Percentiles rank a stretch among this genome's conserved stretches.
These are phyloP conservation scores for Sclerotinia sclerotiorum DNA, from an alignment of 2,329 filamentous ascomycete genomes.

Conservation along the genomic window DNA sequence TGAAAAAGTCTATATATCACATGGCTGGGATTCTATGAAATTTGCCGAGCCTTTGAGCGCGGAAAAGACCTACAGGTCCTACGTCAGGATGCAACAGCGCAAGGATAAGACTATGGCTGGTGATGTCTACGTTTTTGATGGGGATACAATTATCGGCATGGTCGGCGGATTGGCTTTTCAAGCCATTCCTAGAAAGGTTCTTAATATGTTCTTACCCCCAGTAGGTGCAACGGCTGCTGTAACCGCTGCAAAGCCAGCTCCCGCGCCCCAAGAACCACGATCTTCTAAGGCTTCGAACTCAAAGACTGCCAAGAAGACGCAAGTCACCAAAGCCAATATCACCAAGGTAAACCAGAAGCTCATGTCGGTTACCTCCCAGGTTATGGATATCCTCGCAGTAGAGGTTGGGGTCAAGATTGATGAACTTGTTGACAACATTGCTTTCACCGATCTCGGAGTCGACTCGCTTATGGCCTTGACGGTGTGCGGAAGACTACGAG, in stretches of 20 bases:
- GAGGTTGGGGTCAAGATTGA: slow-evolving; percentile 54
- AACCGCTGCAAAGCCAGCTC: slow-evolving; percentile 42
- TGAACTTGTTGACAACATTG: slow-evolving; percentile 51
- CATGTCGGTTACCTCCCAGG: slow-evolving; percentile 39
- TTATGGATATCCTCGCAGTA: slow-evolving; percentile 56
- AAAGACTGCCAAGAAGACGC: slow-evolving; percentile 21
- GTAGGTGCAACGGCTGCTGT: slow-evolving; percentile 10
- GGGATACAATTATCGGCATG: slow-evolving; percentile 38
- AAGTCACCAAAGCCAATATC: slow-evolving; percentile 20
- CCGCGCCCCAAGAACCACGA: slow-evolving; percentile 30
- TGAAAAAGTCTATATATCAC: slow-evolving; percentile 57
- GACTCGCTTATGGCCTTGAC: slow-evolving; percentile 61
- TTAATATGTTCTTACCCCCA: slow-evolving; percentile 22
- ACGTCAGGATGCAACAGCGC: slow-evolving; percentile 51
- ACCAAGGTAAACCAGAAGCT: slow-evolving; percentile 33
- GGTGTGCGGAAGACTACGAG: slow-evolving; percentile 56
- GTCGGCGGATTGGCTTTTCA: slow-evolving; percentile 47
- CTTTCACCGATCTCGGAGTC: slow-evolving; percentile 58
- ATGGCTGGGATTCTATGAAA: slow-evolving; percentile 56
- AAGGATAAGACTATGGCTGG: slow-evolving; percentile 44
- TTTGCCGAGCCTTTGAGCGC: slow-evolving; percentile 48
- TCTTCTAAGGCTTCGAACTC: not conserved
- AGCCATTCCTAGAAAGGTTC: slow-evolving; percentile 22
- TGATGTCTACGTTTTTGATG: slow-evolving; percentile 43
- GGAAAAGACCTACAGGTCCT: slow-evolving; percentile 53